Base-by-base conservation (phyloP, 2,329 filamentous ascomycete genomes). In the Beauveria pseudobassiana region DNA sequence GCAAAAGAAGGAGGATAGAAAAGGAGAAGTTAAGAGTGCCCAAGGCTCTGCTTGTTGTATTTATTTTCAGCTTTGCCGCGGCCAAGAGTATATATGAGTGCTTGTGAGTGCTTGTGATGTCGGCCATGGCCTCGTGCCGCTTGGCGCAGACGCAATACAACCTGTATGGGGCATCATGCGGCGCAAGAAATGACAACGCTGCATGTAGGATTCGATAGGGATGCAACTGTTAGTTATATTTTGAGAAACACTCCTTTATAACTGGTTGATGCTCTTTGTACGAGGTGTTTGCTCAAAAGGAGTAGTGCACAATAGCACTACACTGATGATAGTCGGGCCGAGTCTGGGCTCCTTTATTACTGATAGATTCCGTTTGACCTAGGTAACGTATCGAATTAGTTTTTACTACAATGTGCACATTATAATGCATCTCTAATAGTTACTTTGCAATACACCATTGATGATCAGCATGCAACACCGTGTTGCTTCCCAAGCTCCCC, bases 81-180 rank as follows among this genome's bases (percentile, higher is more conserved):
- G 18, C 45, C n/a, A 28, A 45, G 38, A 38, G 34, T 38, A 38
- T 38, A 38, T 38, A 38, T 38, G 22, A 50, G 20, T 26, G 38
- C 14, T 9, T 16, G 43, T 49, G 55, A 30, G 45, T 40, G 43
- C 55, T 57, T 40, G 55, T 58, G 43, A 58, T 59, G 16, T 43
- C 46, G n/a, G 5, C 24, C 34, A 51, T 30, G 56, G 46, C 48
- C 56, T 51, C 56, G 56, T 59, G 56, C 56, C 24, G 34, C 46
- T 59, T 59, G 56, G 56, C 56, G 55, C 28, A 59, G 56, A 51
- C 26, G 56, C 56, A 59, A 42, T 59, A 40, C 56, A 24, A 51
- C 56, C 34, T 59, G 46, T 20, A 22, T 26, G 48, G n/a, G 18
- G 20, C 38, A 38, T 51, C 56, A 59, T 59, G 46, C 55, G 46